phyloP scores from a whole-genome alignment of 2,329 filamentous ascomycete species.

The Aspergillus piperis region DNA sequence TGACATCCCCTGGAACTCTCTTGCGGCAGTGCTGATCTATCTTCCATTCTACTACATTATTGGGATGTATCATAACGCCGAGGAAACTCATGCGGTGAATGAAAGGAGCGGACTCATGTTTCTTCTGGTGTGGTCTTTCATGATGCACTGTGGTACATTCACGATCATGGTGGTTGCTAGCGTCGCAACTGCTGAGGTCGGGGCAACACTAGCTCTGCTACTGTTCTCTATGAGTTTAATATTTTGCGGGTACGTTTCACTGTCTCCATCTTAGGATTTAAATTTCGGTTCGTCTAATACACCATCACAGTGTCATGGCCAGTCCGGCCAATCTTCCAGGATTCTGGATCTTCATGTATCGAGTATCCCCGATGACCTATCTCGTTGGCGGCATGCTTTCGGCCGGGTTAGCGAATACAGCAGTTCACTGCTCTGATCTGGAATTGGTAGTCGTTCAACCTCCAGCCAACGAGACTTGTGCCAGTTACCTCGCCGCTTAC shows the following conservation, averaged over 20 bases:
- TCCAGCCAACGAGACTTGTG: neutral
- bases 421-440: neutral
- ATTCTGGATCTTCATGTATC: slow-evolving; percentile 16
- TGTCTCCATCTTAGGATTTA: neutral
- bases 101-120: slow-evolving; percentile 64
- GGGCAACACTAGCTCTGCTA: slow-evolving; percentile 3
- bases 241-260: neutral
- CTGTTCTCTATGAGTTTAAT: slow-evolving; percentile 2
- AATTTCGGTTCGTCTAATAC: neutral
- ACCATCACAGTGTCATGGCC: neutral
- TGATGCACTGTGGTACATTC: slow-evolving; percentile 27
- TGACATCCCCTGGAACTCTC: slow-evolving; percentile 63
- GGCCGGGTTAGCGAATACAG: neutral
- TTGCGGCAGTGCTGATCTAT: slow-evolving; percentile 60
- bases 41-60: slow-evolving; percentile 67
- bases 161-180: slow-evolving; percentile 2
- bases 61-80: slow-evolving; percentile 39
- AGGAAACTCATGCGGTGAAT: slow-evolving; percentile 31
- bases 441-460: slow-evolving; percentile 1
- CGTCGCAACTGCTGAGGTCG: slow-evolving; percentile 8
- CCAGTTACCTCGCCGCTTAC: neutral
- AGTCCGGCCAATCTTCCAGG: neutral
- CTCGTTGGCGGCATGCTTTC: slow-evolving; percentile 13
- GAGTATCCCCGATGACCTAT: slow-evolving; percentile 10
- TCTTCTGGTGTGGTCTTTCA: slow-evolving; percentile 61